These are phyloP conservation scores for Eremochloa ophiuroides DNA, from an alignment of 176 grass and related monocot genomes.

Conservation along the genomic window DNA sequence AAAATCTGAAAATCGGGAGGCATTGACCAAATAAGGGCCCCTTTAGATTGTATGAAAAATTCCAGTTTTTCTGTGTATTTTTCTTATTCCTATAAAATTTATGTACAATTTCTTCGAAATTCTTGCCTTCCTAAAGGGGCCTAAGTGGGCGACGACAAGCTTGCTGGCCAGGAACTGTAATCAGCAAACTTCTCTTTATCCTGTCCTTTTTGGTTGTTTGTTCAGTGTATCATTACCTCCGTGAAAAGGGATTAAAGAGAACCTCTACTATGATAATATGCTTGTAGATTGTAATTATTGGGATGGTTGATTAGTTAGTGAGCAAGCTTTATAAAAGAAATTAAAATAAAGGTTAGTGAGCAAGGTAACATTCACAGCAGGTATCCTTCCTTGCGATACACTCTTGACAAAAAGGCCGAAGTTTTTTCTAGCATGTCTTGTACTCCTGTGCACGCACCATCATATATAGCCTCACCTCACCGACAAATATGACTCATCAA, in stretches of 20 bases:
- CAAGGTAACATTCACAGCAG: neutral
- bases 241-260: neutral
- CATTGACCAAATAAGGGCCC: neutral
- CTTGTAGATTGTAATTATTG: neutral
- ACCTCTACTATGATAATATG: neutral
- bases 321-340: neutral
- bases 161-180: neutral
- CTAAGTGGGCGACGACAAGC: neutral
- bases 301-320: neutral
- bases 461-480: slow-evolving; percentile 6
- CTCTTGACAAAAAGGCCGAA: neutral
- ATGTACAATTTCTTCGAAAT: too few relatives aligned
- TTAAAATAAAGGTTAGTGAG: neutral
- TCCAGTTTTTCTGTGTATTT: too few relatives aligned
- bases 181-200: neutral
- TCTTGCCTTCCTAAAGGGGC: too few relatives aligned
- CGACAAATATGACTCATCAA: neutral
- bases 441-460: neutral
- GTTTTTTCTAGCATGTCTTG: neutral
- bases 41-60: too few relatives aligned
- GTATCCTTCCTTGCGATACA: slow-evolving; percentile 13
- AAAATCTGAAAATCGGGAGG: neutral
- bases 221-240: neutral
- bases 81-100: too few relatives aligned
- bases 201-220: neutral